Base-by-base conservation (phyloP, 129 eudicot genomes). In the Oenanthe sinensis region DNA sequence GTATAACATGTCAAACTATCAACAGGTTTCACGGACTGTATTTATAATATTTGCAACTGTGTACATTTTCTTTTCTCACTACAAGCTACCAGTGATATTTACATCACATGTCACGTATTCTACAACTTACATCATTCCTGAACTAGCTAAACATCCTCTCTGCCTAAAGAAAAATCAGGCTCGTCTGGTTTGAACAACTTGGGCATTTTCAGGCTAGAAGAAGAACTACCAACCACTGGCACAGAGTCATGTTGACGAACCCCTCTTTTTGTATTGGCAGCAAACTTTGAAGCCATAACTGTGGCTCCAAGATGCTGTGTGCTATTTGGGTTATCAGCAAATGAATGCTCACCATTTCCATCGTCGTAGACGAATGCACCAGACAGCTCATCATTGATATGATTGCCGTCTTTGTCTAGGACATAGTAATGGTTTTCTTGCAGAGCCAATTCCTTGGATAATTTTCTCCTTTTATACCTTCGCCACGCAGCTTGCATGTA, bases 181-280 rank as follows among this genome's bases (percentile, higher is more conserved):
- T 91, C 96, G 45, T 94, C 88, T 6, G 98, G 98, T 81, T 94
- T 94, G 10, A 94, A 84, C 82, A 94, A 81, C 77, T 87, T 85
- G 37, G 93, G 93, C 96, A 91, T 94, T 82, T 88, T 94, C 30
- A 87, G 79, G 83, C 90, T 88, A 4, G 93, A 76, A 46, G 96
- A 76, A 6, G 90, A 76, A 49, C 80, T 42, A 17, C 83, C 88
- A 49, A 84, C 87, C 28, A 83, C 77, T 55, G 28, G 28, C 72
- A 67, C 75, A 63, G n/a, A n/a, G 12, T 71, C 80, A 85, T 85
- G 85, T 39, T 83, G 85, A 37, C 44, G 68, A 28, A n/a, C 74
- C 43, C 90, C 92, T 72, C 85, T 84, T 82, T 20, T 74, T 5
- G 77, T 74, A 46, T 74, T 74, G 13, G 60, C 77, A 24, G 77